Percentiles rank a stretch among this genome's conserved stretches.
Evolutionary conservation across 2,329 filamentous ascomycete species (phyloP).

Genomic region (Fusarium guadeloupense): DNA sequence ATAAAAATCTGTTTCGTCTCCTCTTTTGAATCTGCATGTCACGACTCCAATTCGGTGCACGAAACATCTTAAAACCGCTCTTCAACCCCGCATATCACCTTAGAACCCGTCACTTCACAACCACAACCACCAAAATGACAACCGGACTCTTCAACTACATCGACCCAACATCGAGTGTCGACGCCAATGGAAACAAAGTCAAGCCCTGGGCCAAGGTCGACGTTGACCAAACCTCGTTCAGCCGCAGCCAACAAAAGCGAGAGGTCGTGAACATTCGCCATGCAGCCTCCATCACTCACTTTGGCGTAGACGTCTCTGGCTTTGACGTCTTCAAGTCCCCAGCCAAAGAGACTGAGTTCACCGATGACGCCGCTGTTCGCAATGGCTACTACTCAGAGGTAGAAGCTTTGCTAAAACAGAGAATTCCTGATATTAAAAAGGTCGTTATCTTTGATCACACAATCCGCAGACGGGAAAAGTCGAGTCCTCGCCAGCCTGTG

Average conservation of each 20-base stretch:
- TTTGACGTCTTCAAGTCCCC: slow-evolving; percentile 40
- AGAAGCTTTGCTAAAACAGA: slow-evolving; percentile 63
- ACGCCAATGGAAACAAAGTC: slow-evolving; percentile 8
- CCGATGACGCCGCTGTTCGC: slow-evolving; percentile 64
- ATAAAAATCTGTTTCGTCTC: neutral
- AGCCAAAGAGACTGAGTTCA: slow-evolving; percentile 63
- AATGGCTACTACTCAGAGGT: slow-evolving; percentile 69
- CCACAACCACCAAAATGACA: slow-evolving; percentile 16
- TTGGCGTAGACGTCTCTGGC: slow-evolving; percentile 39
- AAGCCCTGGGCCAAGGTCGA: slow-evolving; percentile 41
- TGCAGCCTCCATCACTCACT: slow-evolving; percentile 17
- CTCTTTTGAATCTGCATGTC: neutral
- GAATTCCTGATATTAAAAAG: slow-evolving; percentile 65
- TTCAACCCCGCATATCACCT: slow-evolving; percentile 11
- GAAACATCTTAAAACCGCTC: neutral
- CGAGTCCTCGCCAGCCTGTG: slow-evolving; percentile 69
- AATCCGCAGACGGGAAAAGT: slow-evolving; percentile 65
- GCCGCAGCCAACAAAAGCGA: slow-evolving; percentile 30
- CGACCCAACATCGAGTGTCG: slow-evolving; percentile 28
- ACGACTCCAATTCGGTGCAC: neutral
- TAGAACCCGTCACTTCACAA: neutral
- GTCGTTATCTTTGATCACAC: slow-evolving; percentile 79
- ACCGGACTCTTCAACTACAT: slow-evolving; percentile 33
- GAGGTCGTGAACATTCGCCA: slow-evolving; percentile 38
- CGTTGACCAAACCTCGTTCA: slow-evolving; percentile 33